These are phyloP conservation scores for Fusarium luffae DNA, from an alignment of 2,329 filamentous ascomycete species.

Conservation along the genomic window DNA sequence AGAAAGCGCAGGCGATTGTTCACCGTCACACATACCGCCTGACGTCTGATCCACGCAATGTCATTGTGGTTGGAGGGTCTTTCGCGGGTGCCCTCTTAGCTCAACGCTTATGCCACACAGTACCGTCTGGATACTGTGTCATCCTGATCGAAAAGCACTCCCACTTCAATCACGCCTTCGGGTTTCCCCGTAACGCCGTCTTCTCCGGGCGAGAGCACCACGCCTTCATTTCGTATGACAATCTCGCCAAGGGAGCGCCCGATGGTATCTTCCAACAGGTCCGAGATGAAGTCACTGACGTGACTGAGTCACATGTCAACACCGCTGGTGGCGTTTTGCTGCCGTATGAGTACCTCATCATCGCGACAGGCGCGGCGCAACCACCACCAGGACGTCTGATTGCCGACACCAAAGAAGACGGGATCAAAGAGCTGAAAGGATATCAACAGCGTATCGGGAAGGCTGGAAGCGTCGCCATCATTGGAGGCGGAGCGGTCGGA, in stretches of 20 bases:
- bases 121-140: conserved; percentile 26
- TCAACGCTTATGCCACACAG: conserved; percentile 8
- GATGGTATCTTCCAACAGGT: conserved; percentile 17
- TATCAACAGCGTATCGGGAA: conserved; percentile 6
- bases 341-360: conserved; percentile 13
- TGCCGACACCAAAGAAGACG: neutral
- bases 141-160: conserved; percentile 32
- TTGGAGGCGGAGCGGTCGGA: conserved; percentile 30
- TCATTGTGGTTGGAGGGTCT: conserved; percentile 25
- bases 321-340: neutral
- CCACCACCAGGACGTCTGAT: conserved; percentile 21
- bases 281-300: conserved; percentile 3
- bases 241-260: neutral
- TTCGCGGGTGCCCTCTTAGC: conserved; percentile 24
- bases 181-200: conserved; percentile 26
- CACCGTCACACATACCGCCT: conserved; percentile 24
- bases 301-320: neutral
- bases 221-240: conserved; percentile 20
- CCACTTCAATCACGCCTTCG: conserved; percentile 30
- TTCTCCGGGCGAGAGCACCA: conserved; percentile 8
- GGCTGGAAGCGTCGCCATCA: neutral
- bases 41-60: conserved; percentile 10
- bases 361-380: conserved; percentile 32
- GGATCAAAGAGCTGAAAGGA: conserved; percentile 4
- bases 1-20: neutral